A percentile compares a stretch with the other conserved stretches of the same genome.
Conservation (phyloP, 2,329 filamentous ascomycete genomes). For the Penicillium sp. region DNA sequence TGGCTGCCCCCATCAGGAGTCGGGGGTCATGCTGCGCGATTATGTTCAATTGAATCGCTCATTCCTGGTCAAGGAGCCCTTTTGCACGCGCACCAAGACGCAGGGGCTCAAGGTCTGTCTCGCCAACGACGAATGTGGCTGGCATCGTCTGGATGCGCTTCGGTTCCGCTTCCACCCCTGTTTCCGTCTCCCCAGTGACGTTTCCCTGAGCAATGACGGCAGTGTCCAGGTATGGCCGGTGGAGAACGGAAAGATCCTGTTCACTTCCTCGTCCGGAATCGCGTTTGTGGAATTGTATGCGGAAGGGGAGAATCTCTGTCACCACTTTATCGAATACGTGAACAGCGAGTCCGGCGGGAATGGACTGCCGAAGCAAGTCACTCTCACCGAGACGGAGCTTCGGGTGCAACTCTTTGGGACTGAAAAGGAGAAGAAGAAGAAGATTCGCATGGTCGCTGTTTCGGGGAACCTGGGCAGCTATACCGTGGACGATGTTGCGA, state of each 20-base stretch:
- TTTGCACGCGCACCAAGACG: slow-evolving; percentile 77
- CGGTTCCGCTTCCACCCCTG: slow-evolving; percentile 87
- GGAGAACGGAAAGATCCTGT: slow-evolving; percentile 67
- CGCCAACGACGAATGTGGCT: slow-evolving; percentile 75
- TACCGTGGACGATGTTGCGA: slow-evolving; percentile 69
- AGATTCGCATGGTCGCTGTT: slow-evolving; percentile 64
- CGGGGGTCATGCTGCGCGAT: slow-evolving; percentile 85
- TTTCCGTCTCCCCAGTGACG: slow-evolving; percentile 76
- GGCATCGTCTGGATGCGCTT: slow-evolving; percentile 84
- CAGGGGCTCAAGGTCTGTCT: slow-evolving; percentile 68
- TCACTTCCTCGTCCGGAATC: slow-evolving; percentile 74
- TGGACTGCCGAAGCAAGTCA: slow-evolving; percentile 62
- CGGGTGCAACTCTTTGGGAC: slow-evolving; percentile 63
- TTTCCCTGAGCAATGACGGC: slow-evolving; percentile 57
- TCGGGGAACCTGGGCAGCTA: slow-evolving; percentile 69
- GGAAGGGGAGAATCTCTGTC: slow-evolving; percentile 75
- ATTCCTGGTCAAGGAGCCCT: slow-evolving; percentile 75
- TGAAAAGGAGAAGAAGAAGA: slow-evolving; percentile 61
- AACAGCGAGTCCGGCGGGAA: slow-evolving; percentile 54
- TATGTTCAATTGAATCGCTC: slow-evolving; percentile 79
- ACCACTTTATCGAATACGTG: slow-evolving; percentile 72
- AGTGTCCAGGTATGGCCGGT: slow-evolving; percentile 83
- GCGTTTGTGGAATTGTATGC: slow-evolving; percentile 77
- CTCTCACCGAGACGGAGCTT: slow-evolving; percentile 68
- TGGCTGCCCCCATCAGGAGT: slow-evolving; percentile 83